Conservation (phyloP, 352 stramenopile species). For the Labyrinthula sp. region DNA sequence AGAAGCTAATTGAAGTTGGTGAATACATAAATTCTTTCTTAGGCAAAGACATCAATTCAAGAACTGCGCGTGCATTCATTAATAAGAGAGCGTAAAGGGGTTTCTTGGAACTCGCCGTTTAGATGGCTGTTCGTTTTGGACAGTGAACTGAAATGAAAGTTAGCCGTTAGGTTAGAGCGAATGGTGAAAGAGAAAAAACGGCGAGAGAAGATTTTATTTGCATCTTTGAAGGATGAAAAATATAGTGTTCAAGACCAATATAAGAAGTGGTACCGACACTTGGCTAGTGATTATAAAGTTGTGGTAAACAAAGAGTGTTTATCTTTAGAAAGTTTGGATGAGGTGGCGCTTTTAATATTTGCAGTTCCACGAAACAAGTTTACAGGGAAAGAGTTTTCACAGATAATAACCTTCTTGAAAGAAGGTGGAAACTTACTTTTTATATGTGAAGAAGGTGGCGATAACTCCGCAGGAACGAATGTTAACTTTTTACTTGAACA, state of each 20-base stretch:
- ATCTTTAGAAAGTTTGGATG: constrained; percentile 55
- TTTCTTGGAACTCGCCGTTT: no score
- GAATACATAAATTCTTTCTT: constrained; percentile 62
- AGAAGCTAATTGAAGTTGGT: constrained; percentile 62
- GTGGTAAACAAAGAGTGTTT: constrained; percentile 79
- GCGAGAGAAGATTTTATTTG: no score
- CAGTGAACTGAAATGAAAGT: no score
- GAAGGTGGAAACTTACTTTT: constrained; percentile 63
- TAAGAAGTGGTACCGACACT: constrained; percentile 72
- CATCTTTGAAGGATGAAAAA: no score
- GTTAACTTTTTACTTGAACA: constrained; percentile 78
- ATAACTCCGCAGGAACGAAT: constrained; percentile 65
- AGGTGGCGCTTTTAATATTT: constrained; percentile 62
- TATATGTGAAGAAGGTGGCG: constrained; percentile 65
- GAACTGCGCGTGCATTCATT: constrained; percentile 49
- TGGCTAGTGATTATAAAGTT: constrained; percentile 63
- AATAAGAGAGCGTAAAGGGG: constrained; percentile 33
- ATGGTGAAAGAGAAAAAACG: no score
- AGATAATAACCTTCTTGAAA: constrained; percentile 62
- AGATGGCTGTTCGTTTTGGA: no score
- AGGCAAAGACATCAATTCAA: constrained; percentile 52
- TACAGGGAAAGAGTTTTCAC: constrained; percentile 44
- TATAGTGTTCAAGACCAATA: no score
- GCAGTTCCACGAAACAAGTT: constrained; percentile 63
- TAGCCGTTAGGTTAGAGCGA: no score